Conservation (phyloP, 192 early-diverging fungal genomes). For the Linnemannia elongata region DNA sequence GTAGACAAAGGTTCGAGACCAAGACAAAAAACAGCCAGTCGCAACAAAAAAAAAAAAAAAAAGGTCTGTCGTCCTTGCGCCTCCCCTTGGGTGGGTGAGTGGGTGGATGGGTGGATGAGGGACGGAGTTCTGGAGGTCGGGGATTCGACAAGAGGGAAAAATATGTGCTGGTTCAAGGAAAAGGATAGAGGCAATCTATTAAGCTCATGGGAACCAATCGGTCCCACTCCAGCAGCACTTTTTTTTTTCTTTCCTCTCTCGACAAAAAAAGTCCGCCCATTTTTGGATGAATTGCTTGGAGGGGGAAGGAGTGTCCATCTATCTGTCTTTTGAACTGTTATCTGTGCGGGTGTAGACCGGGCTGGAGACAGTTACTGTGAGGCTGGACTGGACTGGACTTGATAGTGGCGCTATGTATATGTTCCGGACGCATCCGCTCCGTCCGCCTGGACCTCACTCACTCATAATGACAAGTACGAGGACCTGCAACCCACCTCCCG, state of each 20-base stretch:
- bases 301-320: too few relatives aligned
- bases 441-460: not conserved
- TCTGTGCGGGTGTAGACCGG: too few relatives aligned
- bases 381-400: not conserved
- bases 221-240: constrained; percentile 15
- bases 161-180: not conserved
- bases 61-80: too few relatives aligned
- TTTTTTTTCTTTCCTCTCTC: not conserved
- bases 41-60: too few relatives aligned
- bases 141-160: not conserved
- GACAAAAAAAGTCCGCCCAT: too few relatives aligned
- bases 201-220: constrained; percentile 29
- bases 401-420: not conserved
- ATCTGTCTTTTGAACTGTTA: too few relatives aligned
- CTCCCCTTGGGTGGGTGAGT: not conserved
- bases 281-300: too few relatives aligned
- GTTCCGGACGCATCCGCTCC: not conserved
- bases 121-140: not conserved
- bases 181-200: not conserved
- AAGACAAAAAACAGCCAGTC: not conserved
- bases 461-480: not conserved
- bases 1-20: not conserved
- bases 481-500: too few relatives aligned
- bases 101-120: too few relatives aligned
- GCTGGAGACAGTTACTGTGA: too few relatives aligned